These are phyloP conservation scores for Exophiala viscosa DNA, from an alignment of 2,329 filamentous ascomycete genomes.

Conservation along the genomic window DNA sequence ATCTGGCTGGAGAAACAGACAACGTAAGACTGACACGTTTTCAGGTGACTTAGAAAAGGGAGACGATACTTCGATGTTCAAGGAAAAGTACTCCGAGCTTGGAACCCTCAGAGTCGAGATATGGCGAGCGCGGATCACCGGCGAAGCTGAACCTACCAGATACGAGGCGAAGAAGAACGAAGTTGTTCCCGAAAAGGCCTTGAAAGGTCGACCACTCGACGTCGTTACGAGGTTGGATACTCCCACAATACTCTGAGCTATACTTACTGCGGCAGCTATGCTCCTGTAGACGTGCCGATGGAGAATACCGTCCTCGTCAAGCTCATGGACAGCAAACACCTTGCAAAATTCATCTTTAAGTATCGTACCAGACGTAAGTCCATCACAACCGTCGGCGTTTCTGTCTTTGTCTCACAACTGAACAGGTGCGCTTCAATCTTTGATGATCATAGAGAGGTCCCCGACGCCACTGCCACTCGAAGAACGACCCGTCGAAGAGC, in stretches of 20 bases:
- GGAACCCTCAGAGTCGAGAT: slow-evolving; percentile 10
- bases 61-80: background rate
- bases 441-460: slow-evolving; percentile 31
- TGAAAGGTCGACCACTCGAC: slow-evolving; percentile 28
- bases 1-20: background rate
- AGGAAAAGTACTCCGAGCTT: slow-evolving; percentile 8
- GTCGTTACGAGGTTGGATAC: slow-evolving; percentile 23
- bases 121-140: slow-evolving; percentile 5
- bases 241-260: slow-evolving; percentile 1
- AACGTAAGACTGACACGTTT: background rate
- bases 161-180: slow-evolving; percentile 8
- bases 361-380: slow-evolving; percentile 29
- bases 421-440: slow-evolving; percentile 31
- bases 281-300: background rate
- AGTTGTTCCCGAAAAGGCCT: slow-evolving; percentile 26
- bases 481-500: slow-evolving; percentile 25
- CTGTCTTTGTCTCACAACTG: slow-evolving; percentile 4
- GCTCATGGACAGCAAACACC: background rate
- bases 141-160: background rate
- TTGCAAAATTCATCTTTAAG: slow-evolving; percentile 30
- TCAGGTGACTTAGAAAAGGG: slow-evolving; percentile 2
- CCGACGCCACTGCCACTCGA: slow-evolving; percentile 31
- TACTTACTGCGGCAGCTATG: too few species aligned
- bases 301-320: background rate
- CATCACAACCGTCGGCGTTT: background rate